A percentile compares a stretch with the other conserved stretches of the same genome.
These are phyloP conservation scores for Lipomyces starkeyi DNA, from an alignment of 805 yeast genomes.

Conservation along the genomic window DNA sequence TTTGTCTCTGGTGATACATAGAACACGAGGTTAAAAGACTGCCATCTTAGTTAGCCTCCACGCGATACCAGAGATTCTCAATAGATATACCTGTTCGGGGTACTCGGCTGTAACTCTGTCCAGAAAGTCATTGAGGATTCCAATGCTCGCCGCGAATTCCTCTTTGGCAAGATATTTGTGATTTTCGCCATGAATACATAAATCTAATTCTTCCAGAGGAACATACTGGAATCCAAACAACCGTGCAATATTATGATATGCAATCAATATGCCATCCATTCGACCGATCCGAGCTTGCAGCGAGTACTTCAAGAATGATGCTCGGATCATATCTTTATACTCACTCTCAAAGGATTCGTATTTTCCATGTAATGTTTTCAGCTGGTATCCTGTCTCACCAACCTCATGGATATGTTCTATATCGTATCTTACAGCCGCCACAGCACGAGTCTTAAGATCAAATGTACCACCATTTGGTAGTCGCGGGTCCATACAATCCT, in stretches of 20 bases:
- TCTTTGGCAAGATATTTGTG: slow-evolving; percentile 60
- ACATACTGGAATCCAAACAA: slow-evolving; percentile 91
- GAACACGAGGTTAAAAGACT: slow-evolving; percentile 32
- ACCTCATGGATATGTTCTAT: slow-evolving; percentile 62
- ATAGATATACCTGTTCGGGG: slow-evolving; percentile 39
- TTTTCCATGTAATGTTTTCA: slow-evolving; percentile 64
- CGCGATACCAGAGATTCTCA: background rate
- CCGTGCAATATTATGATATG: slow-evolving; percentile 80
- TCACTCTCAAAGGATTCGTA: slow-evolving; percentile 87
- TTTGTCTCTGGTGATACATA: slow-evolving; percentile 32
- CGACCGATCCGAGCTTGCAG: slow-evolving; percentile 93
- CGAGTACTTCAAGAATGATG: slow-evolving; percentile 81
- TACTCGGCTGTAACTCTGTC: slow-evolving; percentile 48
- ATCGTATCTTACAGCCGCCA: slow-evolving; percentile 82
- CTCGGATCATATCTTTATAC: slow-evolving; percentile 70
- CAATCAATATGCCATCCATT: slow-evolving; percentile 95
- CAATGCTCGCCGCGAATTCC: slow-evolving; percentile 68
- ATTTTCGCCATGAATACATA: slow-evolving; percentile 57
- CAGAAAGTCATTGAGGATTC: slow-evolving; percentile 57
- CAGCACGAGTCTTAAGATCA: slow-evolving; percentile 92
- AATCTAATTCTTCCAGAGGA: slow-evolving; percentile 75
- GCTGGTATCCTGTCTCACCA: slow-evolving; percentile 69
- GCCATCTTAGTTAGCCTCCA: slow-evolving; percentile 5
- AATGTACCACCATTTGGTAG: slow-evolving; percentile 91
- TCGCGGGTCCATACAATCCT: slow-evolving; percentile 77